Base-by-base conservation (phyloP, 208 protist genomes). In the Porcisia hertigi region DNA sequence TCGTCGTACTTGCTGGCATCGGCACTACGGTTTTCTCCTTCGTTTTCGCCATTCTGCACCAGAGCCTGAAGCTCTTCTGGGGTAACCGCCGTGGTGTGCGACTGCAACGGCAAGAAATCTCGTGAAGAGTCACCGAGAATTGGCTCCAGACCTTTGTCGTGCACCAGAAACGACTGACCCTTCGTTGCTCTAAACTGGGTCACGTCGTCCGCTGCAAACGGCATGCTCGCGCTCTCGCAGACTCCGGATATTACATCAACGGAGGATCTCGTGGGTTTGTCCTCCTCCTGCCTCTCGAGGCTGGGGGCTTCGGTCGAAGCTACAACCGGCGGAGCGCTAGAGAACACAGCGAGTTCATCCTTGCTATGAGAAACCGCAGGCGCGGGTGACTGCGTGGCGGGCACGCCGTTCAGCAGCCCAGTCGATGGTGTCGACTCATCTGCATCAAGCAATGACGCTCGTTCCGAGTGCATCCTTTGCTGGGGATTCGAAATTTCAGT, bases 81-180 rank as follows among this genome's bases (percentile, higher is more conserved):
- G 16, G 41, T 30, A n/a, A 8, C 54, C 0, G 47, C 20, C n/a
- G 12, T 39, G 1, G 66, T 25, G 1, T 39, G 11, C 1, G 45
- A 55, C 1, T 43, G 49, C 49, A 23, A 45, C 14, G 39, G 53
- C 58, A 64, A n/a, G 49, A 76, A 16, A 3, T 76, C 71, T 9
- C 65, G 58, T 41, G 76, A 80, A 3, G 62, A 9, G 1, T 72
- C 70, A 11, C 47, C 76, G 7, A 71, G 67, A 30, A 70, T 60
- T 25, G 71, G n/a, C 43, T 75, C 39, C n/a, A 20, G 20, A 18
- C 59, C 18, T 39, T 39, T 9, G 3, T 30, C 34, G 9, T 57
- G 23, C 12, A 7, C 39, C 55, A n/a, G 25, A 59, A 55, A 47
- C 34, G 12, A 25, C 52, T 5, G 0, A 30, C 34, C 49, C 20